Evolutionary conservation across 306 rosid species (phyloP).

Genomic region (Malus asiatica): DNA sequence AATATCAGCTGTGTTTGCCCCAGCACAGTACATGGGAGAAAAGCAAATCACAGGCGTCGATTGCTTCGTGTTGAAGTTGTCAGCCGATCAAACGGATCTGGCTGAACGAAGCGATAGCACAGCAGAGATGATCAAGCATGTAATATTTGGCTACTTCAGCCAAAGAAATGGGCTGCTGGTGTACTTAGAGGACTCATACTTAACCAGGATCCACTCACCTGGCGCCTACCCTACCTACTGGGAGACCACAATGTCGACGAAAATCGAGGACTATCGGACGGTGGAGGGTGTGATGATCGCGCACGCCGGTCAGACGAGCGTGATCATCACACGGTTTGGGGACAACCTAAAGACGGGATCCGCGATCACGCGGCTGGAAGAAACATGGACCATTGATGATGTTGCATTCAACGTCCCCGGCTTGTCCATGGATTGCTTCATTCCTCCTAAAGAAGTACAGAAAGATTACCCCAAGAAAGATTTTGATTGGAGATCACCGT

Average conservation of each 20-base stretch:
- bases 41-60: constrained; percentile 55
- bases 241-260: constrained; percentile 91
- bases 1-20: constrained; percentile 59
- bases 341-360: constrained; percentile 67
- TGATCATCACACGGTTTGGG: constrained; percentile 64
- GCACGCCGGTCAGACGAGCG: constrained; percentile 65
- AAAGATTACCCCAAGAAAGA: constrained; percentile 32
- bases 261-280: constrained; percentile 57
- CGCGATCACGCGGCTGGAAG: constrained; percentile 61
- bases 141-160: constrained; percentile 77
- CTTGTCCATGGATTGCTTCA: constrained; percentile 75
- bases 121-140: constrained; percentile 91
- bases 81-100: constrained; percentile 68
- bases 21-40: constrained; percentile 85
- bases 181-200: constrained; percentile 68
- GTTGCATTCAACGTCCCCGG: constrained; percentile 82
- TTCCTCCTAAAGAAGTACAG: constrained; percentile 71
- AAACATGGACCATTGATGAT: constrained; percentile 81
- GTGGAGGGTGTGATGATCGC: constrained; percentile 80
- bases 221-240: constrained; percentile 76
- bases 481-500: constrained; percentile 51
- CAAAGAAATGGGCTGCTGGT: constrained; percentile 77
- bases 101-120: constrained; percentile 74
- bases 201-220: constrained; percentile 83
- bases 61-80: constrained; percentile 71